Percentiles rank a stretch among this genome's conserved stretches.
phyloP scores from a whole-genome alignment of 108 stramenopile species.

The Fragilariopsis cylindrus region DNA sequence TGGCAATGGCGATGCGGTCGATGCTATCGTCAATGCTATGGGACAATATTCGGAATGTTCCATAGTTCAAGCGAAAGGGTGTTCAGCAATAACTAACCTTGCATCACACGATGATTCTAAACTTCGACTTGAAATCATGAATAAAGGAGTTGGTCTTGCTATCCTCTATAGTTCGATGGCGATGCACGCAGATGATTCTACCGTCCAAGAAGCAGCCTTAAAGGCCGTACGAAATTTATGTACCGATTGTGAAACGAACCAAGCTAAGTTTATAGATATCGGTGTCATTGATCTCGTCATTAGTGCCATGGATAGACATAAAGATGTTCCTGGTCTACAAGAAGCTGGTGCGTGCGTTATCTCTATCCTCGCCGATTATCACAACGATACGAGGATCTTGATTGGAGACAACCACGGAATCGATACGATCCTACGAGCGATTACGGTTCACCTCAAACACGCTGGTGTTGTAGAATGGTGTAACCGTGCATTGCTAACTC shows the following conservation, averaged over 20 bases:
- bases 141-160: slow-evolving; percentile 55
- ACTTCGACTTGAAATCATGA: slow-evolving; percentile 8
- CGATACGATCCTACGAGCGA: slow-evolving; percentile 64
- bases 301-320: slow-evolving; percentile 70
- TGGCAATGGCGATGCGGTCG: slow-evolving; percentile 17
- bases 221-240: slow-evolving; percentile 63
- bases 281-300: slow-evolving; percentile 71
- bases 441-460: slow-evolving; percentile 67
- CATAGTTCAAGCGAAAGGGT: slow-evolving; percentile 63
- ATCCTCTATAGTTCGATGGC: slow-evolving; percentile 67
- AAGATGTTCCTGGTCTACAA: slow-evolving; percentile 57
- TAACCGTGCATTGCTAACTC: slow-evolving; percentile 55
- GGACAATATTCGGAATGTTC: slow-evolving; percentile 47
- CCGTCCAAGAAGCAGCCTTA: slow-evolving; percentile 56
- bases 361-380: slow-evolving; percentile 56
- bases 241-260: slow-evolving; percentile 65
- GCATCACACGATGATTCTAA: slow-evolving; percentile 37
- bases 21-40: slow-evolving; percentile 58
- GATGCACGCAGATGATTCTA: slow-evolving; percentile 60
- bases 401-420: slow-evolving; percentile 76
- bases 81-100: slow-evolving; percentile 60
- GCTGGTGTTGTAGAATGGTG: slow-evolving; percentile 62
- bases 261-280: slow-evolving; percentile 50
- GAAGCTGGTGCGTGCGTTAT: slow-evolving; percentile 43
- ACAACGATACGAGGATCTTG: slow-evolving; percentile 43